Base-by-base conservation (phyloP, 148 eudicot genomes). In the Polygonum maritimum region DNA sequence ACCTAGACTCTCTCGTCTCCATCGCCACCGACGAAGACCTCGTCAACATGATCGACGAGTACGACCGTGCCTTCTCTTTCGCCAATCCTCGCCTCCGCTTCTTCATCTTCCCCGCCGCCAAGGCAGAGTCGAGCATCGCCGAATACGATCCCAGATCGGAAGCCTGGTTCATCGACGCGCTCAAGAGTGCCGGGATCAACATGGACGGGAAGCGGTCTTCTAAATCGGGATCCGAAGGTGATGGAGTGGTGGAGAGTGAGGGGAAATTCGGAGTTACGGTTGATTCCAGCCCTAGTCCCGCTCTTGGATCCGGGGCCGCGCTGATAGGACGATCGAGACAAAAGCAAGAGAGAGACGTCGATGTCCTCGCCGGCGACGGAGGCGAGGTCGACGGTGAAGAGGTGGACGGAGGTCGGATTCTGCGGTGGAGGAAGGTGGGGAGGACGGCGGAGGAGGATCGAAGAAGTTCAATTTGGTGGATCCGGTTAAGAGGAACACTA, bases 1-100 rank as follows among this genome's bases (percentile, higher is more conserved):
- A 91, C 72, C 86, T 94, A 2, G 98, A 94, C 67, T 85, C 98
- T 12, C 77, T 94, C 51, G 82, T 94, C 65, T 91, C 98, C 19
- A 82, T 94, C 74, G 60, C 96, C 31, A 80, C 86, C 58, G 93
- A 91, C 19, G 98, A 94, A 52, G 97, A 94, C 73, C 84, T 94
- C 7, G 12, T 41, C 0, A 94, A 91, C 58, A 91, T 94, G 97
- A 40, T 94, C 36, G 97, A 94, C 13, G 98, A 94, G 78, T 84
- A 87, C 74, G 90, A 90, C 38, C 85, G 89, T 9, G 48, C 87
- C 7, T 67, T 74, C 3, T 7, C 36, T 38, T 80, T 83, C 47
- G 13, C 80, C 45, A 71, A 51, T 1, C 83, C 87, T 6, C 85
- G 96, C 2, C 85, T 91, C 40, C 78, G 97, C n/a, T 81, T 93